Conservation (phyloP, 768 basidiomycete species). For the Russula foetens region DNA sequence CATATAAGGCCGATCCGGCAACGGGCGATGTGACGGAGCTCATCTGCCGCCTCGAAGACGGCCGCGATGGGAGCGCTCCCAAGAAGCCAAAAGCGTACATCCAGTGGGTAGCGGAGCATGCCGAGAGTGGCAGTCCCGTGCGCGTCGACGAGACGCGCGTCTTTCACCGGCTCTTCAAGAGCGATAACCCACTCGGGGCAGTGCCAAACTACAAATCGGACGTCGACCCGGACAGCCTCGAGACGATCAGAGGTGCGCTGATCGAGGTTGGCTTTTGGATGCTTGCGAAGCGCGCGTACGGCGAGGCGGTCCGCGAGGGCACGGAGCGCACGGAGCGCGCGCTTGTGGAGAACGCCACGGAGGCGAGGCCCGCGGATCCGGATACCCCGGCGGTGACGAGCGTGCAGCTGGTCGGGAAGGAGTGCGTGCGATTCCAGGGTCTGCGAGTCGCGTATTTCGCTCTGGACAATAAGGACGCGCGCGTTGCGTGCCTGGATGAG, state of each 20-base stretch:
- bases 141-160: constrained; percentile 82
- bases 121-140: constrained; percentile 72
- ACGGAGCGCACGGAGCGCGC: constrained; percentile 55
- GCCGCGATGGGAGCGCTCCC: constrained; percentile 32
- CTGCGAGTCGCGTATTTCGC: constrained; percentile 93
- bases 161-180: constrained; percentile 92
- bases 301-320: constrained; percentile 59
- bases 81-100: constrained; percentile 91
- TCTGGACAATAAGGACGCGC: constrained; percentile 73
- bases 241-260: constrained; percentile 72
- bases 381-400: constrained; percentile 66
- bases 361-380: constrained; percentile 30
- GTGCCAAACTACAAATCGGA: constrained; percentile 75
- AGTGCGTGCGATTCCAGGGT: constrained; percentile 95
- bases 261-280: constrained; percentile 87
- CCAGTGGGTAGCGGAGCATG: constrained; percentile 93
- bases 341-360: constrained; percentile 35
- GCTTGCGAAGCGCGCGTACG: constrained; percentile 60
- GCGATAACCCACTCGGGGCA: constrained; percentile 69
- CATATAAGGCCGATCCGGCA: constrained; percentile 65
- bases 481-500: constrained; percentile 55
- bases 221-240: constrained; percentile 73
- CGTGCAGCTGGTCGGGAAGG: constrained; percentile 79
- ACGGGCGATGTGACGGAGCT: constrained; percentile 76
- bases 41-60: constrained; percentile 68